Base-by-base conservation (phyloP, 768 basidiomycete species). In the Xerocomellus chrysenteron region DNA sequence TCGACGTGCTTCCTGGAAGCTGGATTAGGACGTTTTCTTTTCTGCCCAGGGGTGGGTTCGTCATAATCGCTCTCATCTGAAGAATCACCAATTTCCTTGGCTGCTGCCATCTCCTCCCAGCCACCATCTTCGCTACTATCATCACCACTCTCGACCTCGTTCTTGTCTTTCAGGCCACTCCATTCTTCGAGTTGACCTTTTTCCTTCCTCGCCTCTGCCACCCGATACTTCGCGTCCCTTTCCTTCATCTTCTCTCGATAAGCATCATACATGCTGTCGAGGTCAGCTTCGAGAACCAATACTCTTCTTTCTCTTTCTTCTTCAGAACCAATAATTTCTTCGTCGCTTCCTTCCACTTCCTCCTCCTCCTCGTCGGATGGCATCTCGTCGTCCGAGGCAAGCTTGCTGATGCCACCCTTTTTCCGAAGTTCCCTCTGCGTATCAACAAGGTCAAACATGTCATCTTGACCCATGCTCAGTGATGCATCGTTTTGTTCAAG, bases 201-300 rank as follows among this genome's bases (percentile, higher is more conserved):
- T 70, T 84, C 85, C 65, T 80, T 76, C 56, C 92, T 78, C 8
- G 86, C 83, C 68, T 94, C 87, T 72, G 86, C 85, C 33, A 88
- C 92, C 68, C 84, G 91, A 75, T 81, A 92, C 73, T 96, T 98
- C 17, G 88, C 82, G 68, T 98, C 94, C 56, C 86, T 80, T 70
- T 94, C 93, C 57, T 82, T 80, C 75, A 92, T 74, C 56, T 88
- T 79, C 53, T 87, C 84, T 68, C 84, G 87, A 73, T 97, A 99
- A 17, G 85, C 80, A 60, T 94, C 86, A 74, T 99, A 98, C 63
- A 98, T 73, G 6, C 81, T 85, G 66, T 98, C 94, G 55, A 99
- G 75, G 64, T 94, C 90, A n/a, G 76, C 84, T 70, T 98, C 97
- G 16, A 98, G 80, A 4, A 64, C 77, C 2, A 69, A 73, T 14